Conservation (phyloP, 805 yeast species). For the Sugiyamaella chiloensis region DNA sequence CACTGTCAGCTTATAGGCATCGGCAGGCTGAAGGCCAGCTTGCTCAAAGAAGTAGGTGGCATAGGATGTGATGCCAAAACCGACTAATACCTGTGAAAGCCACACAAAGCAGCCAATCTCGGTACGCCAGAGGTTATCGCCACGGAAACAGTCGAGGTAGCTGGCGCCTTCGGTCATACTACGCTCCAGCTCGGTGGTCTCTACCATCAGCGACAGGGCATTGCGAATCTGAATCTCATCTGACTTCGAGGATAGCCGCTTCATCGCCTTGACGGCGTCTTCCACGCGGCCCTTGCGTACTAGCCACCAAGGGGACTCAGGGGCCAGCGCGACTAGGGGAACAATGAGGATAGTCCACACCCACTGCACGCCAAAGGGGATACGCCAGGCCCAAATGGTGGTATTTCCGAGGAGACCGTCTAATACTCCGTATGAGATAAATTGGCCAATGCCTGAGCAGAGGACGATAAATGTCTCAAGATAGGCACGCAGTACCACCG, state of each 20-base stretch:
- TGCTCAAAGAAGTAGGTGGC: constrained; percentile 39
- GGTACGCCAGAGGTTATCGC: constrained; percentile 15
- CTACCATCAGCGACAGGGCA: constrained; percentile 17
- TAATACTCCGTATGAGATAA: constrained; percentile 49
- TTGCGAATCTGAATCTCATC: constrained; percentile 20
- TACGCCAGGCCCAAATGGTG: constrained; percentile 42
- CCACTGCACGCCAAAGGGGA: constrained; percentile 61
- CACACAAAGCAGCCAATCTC: constrained; percentile 35
- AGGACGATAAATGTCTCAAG: constrained; percentile 49
- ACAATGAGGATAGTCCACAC: constrained; percentile 51
- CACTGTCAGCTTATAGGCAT: constrained; percentile 44
- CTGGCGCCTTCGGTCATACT: background rate
- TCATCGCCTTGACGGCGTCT: constrained; percentile 43
- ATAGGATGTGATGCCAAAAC: background rate
- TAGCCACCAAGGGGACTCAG: constrained; percentile 57
- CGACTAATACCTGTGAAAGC: background rate
- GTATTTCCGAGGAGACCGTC: constrained; percentile 32
- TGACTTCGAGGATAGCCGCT: constrained; percentile 31
- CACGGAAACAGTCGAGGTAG: constrained; percentile 14
- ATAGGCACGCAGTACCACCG: constrained; percentile 46
- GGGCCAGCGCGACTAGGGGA: constrained; percentile 40
- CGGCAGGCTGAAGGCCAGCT: constrained; percentile 32
- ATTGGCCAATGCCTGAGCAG: constrained; percentile 57
- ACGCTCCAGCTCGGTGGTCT: constrained; percentile 36
- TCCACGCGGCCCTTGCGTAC: constrained; percentile 40